Conservation (phyloP, 306 rosid genomes). For the Benincasa hispida region DNA sequence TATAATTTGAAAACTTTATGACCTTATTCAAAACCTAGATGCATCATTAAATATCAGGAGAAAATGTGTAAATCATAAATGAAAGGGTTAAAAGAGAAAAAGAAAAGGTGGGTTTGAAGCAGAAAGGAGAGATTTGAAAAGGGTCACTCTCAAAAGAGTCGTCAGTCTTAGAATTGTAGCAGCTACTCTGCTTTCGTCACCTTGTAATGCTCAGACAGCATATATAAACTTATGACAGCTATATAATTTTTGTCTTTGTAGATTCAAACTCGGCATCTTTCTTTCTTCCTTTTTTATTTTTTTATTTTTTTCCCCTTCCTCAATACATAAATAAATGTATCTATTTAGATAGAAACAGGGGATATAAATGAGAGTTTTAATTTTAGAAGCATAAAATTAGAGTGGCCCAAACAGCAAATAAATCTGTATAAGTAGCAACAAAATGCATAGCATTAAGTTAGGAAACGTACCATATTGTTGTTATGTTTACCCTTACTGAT, state of each 20-base stretch:
- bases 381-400: not conserved
- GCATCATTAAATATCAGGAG: not conserved
- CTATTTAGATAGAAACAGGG: not conserved
- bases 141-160: slow-evolving; percentile 23
- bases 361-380: not conserved
- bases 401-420: not conserved
- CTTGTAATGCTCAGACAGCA: slow-evolving; percentile 10
- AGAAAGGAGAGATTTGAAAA: slow-evolving; percentile 16
- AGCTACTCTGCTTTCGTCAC: slow-evolving; percentile 12
- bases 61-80: not conserved
- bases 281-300: not conserved
- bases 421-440: slow-evolving; percentile 6
- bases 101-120: not conserved
- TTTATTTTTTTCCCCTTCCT: not conserved
- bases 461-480: slow-evolving; percentile 4
- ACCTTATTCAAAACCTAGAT: not conserved
- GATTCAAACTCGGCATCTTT: not conserved
- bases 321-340: not conserved
- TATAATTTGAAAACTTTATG: not conserved
- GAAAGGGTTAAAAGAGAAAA: not conserved
- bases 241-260: slow-evolving; percentile 24
- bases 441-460: slow-evolving; percentile 10
- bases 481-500: not conserved
- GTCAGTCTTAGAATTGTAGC: slow-evolving; percentile 20
- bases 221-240: slow-evolving; percentile 27